phyloP scores from a whole-genome alignment of 2,329 filamentous ascomycete species.

The Neofusicoccum kwambonambiense region DNA sequence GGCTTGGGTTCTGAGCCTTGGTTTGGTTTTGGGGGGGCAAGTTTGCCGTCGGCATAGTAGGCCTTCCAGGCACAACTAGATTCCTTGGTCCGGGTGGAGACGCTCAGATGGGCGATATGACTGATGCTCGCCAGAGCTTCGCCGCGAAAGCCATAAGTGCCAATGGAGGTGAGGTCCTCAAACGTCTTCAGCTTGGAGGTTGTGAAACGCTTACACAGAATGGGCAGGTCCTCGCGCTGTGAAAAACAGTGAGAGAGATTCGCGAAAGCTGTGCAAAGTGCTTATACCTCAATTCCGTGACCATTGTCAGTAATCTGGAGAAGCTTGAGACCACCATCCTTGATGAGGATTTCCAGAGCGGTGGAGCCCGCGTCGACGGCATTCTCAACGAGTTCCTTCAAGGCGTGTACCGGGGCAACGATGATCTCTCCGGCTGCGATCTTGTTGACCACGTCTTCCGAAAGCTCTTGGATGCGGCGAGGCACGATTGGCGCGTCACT shows the following conservation, averaged over 20 bases:
- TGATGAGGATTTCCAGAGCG: constrained; percentile 83
- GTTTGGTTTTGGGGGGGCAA: constrained; percentile 81
- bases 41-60: constrained; percentile 78
- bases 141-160: constrained; percentile 95
- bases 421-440: constrained; percentile 99
- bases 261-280: neutral
- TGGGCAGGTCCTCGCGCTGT: constrained; percentile 84
- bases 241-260: constrained; percentile 17
- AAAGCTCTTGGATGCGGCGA: constrained; percentile 68
- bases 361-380: constrained; percentile 97
- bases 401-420: constrained; percentile 89
- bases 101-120: constrained; percentile 92
- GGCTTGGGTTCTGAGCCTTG: constrained; percentile 83
- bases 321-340: constrained; percentile 91
- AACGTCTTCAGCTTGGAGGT: constrained; percentile 94
- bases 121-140: constrained; percentile 97
- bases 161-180: constrained; percentile 85
- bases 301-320: constrained; percentile 98
- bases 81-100: constrained; percentile 89
- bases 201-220: constrained; percentile 93
- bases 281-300: constrained; percentile 78
- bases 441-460: constrained; percentile 94
- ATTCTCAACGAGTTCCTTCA: constrained; percentile 97
- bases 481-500: constrained; percentile 30
- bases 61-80: constrained; percentile 89